These are phyloP conservation scores for Colletotrichum sp. DNA, from an alignment of 2,329 filamentous ascomycete genomes.

Conservation along the genomic window DNA sequence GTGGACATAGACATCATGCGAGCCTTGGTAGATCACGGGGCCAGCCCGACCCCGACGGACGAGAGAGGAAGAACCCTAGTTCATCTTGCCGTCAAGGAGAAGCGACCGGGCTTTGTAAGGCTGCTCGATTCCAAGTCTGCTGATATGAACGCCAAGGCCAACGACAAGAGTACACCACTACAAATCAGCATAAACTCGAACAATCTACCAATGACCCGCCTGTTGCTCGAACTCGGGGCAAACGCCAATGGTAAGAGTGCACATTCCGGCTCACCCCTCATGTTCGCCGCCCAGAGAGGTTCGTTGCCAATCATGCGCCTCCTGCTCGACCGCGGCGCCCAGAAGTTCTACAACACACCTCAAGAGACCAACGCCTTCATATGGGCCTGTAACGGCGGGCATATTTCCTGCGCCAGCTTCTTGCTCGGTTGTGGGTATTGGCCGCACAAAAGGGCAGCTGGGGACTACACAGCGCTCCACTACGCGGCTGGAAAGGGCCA, in stretches of 20 bases:
- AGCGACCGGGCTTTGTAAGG: background rate
- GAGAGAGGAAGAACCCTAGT: background rate
- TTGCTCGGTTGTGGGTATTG: background rate
- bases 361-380: background rate
- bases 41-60: background rate
- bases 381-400: background rate
- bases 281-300: background rate
- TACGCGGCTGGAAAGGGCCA: background rate
- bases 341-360: background rate
- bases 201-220: background rate
- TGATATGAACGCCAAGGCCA: background rate
- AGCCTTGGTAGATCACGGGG: background rate
- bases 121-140: background rate
- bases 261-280: background rate
- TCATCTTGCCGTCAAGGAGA: background rate
- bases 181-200: background rate
- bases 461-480: constrained; percentile 6
- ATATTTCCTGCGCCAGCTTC: background rate
- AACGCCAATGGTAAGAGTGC: background rate
- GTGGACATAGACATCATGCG: background rate
- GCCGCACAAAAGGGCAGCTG: background rate
- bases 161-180: background rate
- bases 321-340: background rate
- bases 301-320: background rate
- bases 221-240: background rate